phyloP scores from a whole-genome alignment of 371 early-diverging fungal species.

The Gilbertella persicaria region DNA sequence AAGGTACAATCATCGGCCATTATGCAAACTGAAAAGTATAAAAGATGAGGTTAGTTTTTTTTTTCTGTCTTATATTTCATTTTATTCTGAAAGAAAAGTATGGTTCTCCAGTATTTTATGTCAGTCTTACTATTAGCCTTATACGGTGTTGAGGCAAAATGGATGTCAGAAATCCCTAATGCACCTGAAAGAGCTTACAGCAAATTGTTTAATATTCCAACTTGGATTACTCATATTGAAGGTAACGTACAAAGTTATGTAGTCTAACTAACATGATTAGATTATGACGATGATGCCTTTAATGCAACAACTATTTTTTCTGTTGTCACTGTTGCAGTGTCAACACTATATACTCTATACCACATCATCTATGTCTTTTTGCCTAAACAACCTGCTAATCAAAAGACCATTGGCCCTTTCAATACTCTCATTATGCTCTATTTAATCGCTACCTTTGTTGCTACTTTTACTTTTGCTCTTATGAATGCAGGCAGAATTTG shows the following conservation, averaged over 20 bases:
- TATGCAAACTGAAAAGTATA: too few relatives aligned
- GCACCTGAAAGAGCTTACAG: conserved; percentile 21
- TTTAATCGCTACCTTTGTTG: conserved; percentile 39
- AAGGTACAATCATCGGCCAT: too few relatives aligned
- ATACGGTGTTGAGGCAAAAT: conserved; percentile 15
- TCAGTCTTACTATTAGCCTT: background rate
- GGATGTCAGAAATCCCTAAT: conserved; percentile 24
- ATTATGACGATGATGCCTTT: conserved; percentile 24
- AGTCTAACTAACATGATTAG: background rate
- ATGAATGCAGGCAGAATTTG: conserved; percentile 54
- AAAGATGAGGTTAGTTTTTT: too few relatives aligned
- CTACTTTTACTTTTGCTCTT: conserved; percentile 36
- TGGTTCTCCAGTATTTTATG: background rate
- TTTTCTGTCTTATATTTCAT: too few relatives aligned
- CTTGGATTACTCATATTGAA: conserved; percentile 31
- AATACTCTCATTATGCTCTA: conserved; percentile 38
- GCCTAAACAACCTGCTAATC: conserved; percentile 11
- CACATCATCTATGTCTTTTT: conserved; percentile 9
- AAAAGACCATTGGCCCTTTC: conserved; percentile 18
- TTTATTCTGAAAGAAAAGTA: too few relatives aligned
- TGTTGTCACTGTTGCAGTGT: conserved; percentile 14
- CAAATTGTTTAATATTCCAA: conserved; percentile 27
- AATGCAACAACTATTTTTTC: conserved; percentile 26
- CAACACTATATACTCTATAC: conserved; percentile 14
- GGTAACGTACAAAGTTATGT: conserved; percentile 8